Evolutionary conservation across 106 monocot genomes (phyloP), one percentile per base, ranked within the genome.

Genomic region (Gastrodia elata): DNA sequence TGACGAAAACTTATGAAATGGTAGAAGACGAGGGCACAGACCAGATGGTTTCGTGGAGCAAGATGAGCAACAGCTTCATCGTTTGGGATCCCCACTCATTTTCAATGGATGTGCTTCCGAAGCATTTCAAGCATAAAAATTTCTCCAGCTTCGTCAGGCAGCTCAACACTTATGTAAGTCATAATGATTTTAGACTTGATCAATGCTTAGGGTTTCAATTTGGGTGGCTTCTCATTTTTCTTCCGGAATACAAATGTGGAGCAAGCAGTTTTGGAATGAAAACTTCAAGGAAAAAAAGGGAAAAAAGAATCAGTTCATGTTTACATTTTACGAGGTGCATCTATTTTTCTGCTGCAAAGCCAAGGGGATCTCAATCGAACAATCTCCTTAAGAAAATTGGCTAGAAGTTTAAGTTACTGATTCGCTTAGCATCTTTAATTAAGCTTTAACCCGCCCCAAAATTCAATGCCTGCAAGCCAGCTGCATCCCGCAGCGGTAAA

Each of bases 141-240:
- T 86, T 89, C 79, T 83, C 86, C 72, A 83, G 85, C 85, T 89
- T 89, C 64, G 83, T 86, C 64, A 70, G 82, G 74, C 89, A 89
- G 81, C 83, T 89, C 30, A 89, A 89, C 34, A 83, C 89, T 40
- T 89, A 89, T 79, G 89, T 86, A 67, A 81, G 86, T 76, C 8
- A 9, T 77, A 36, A 15, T 32, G 43, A 42, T 43, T 43, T 38
- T 2, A 40, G 38, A 43, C 41, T 44, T 43, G 52, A 18, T 32
- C 4, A 28, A 39, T 76, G 33, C 32, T 32, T 68, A 9, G 8
- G 35, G 18, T 37, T 38, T 6, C 38, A 18, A 67, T 67, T 37
- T 10, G 26, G 13, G 20, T 52, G 22, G 52, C 3, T 28, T 61
- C 5, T 61, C 28, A 26, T 24, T 28, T n/a, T 61, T 32, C 30